A percentile compares a stretch with the other conserved stretches of the same genome.
Conservation (phyloP, 1,139 yeast species). For the Kodamaea sp. region DNA sequence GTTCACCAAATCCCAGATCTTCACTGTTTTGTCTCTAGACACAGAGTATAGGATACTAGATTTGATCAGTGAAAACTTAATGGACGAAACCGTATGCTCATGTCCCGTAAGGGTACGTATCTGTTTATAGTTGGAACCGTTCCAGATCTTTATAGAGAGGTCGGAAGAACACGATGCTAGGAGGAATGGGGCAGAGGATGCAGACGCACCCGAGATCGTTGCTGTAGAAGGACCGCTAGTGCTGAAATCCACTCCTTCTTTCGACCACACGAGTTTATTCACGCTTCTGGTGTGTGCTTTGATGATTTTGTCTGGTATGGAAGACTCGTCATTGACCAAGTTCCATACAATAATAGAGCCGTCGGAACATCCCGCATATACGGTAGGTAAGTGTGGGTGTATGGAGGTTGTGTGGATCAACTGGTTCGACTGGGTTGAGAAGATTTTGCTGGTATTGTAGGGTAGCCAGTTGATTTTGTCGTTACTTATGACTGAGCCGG, state of each 20-base stretch:
- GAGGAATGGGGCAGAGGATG: conserved; percentile 18
- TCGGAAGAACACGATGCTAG: conserved; percentile 75
- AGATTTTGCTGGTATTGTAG: conserved; percentile 45
- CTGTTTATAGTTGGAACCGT: conserved; percentile 53
- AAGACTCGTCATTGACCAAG: conserved; percentile 51
- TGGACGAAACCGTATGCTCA: conserved; percentile 79
- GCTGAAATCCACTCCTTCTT: conserved; percentile 31
- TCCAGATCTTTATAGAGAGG: conserved; percentile 72
- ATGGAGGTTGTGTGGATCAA: conserved; percentile 65
- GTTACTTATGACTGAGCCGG: conserved; percentile 17
- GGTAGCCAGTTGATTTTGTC: conserved; percentile 74
- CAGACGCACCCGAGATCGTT: neutral
- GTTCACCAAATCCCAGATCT: conserved; percentile 72
- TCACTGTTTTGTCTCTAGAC: conserved; percentile 74
- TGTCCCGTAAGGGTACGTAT: conserved; percentile 79
- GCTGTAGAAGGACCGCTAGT: conserved; percentile 7
- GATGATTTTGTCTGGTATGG: conserved; percentile 65
- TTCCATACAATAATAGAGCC: conserved; percentile 81
- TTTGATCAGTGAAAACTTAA: conserved; percentile 48
- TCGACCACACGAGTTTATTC: conserved; percentile 59
- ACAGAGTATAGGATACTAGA: conserved; percentile 59
- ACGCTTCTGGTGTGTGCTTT: conserved; percentile 79
- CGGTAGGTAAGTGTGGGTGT: conserved; percentile 70
- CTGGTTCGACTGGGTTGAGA: conserved; percentile 56
- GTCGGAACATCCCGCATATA: conserved; percentile 71